Evolutionary conservation across 352 stramenopile genomes (phyloP), one percentile per base, ranked within the genome.

Genomic region (Nothophytophthora sp.): DNA sequence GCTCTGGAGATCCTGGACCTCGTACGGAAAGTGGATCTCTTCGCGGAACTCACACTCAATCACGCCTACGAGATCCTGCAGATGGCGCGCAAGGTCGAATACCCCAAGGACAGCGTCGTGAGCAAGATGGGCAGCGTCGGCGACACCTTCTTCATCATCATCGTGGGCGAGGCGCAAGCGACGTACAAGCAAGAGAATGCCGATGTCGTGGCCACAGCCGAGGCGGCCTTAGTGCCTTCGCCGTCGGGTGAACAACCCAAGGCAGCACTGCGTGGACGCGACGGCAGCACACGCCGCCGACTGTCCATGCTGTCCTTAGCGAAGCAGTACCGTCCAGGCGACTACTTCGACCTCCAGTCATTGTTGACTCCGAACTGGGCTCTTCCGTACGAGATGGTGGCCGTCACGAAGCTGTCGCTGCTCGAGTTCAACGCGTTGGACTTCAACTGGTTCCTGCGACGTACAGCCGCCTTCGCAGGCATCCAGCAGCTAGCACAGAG

Each of bases 341-440:
- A 97, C 55, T 97, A 95, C 66, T 96, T 96, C 52, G 83, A 94
- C 34, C 66, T 94, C 7, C 81, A 90, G 42, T 88, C 70, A n/a
- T 57, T 94, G 22, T 36, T 94, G 34, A 90, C 80, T 2, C 83
- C 79, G 13, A 78, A 88, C 45, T 88, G 71, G 67, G 55, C 56
- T 42, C 55, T 85, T 12, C 75, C 71, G 20, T 90, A 82, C 36
- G 68, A 82, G 50, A 88, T 88, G 73, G 47, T 87, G 20, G 80
- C 77, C 6, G 57, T 65, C 24, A 86, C 73, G 13, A 88, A 86
- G 54, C 60, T 91, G 19, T 93, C 81, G 16, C 57, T 86, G 40
- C 74, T 89, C 47, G 67, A 92, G 59, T 95, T 95, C 48, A 89
- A 91, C 33, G 74, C 80, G 1, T 38, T 76, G 19, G 85, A 92